phyloP scores from a whole-genome alignment of 2,329 filamentous ascomycete genomes.

The Fusarium lyarnte region DNA sequence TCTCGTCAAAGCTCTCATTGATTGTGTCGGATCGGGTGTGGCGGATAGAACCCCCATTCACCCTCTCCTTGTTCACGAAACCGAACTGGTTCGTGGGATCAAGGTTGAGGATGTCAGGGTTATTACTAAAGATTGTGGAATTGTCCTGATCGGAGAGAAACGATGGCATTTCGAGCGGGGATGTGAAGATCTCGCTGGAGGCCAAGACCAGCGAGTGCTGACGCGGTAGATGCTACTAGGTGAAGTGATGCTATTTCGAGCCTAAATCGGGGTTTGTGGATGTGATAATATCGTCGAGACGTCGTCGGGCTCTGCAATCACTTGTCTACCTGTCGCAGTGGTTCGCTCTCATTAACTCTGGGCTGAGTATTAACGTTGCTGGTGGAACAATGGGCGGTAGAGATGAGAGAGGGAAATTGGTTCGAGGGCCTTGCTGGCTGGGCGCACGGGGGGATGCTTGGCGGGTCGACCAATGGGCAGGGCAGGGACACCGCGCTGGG shows the following conservation, averaged over 20 bases:
- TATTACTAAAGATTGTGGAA: slow-evolving; percentile 53
- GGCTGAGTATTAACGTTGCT: slow-evolving; percentile 25
- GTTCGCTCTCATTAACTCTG: slow-evolving; percentile 21
- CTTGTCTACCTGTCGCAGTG: slow-evolving; percentile 7
- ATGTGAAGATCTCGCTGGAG: slow-evolving; percentile 34
- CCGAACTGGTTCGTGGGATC: slow-evolving; percentile 53
- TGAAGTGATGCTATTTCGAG: slow-evolving; percentile 38
- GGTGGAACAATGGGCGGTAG: slow-evolving; percentile 35
- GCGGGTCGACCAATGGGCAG: slow-evolving; percentile 42
- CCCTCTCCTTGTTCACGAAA: slow-evolving; percentile 47
- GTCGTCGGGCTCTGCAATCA: slow-evolving; percentile 14
- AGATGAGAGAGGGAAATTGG: slow-evolving; percentile 43
- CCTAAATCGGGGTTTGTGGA: slow-evolving; percentile 23
- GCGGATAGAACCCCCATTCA: slow-evolving; percentile 51
- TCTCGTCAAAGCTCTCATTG: slow-evolving; percentile 65
- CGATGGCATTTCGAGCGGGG: slow-evolving; percentile 61
- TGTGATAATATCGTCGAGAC: slow-evolving; percentile 18
- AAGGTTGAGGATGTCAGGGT: slow-evolving; percentile 56
- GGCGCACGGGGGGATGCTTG: slow-evolving; percentile 41
- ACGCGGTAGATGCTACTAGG: slow-evolving; percentile 38
- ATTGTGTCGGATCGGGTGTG: slow-evolving; percentile 57
- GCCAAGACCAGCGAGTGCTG: slow-evolving; percentile 39
- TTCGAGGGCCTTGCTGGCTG: slow-evolving; percentile 39
- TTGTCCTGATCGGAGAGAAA: slow-evolving; percentile 60
- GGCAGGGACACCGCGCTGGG: slow-evolving; percentile 33